Conservation (phyloP, 768 basidiomycete species). For the Lepiota venenata region DNA sequence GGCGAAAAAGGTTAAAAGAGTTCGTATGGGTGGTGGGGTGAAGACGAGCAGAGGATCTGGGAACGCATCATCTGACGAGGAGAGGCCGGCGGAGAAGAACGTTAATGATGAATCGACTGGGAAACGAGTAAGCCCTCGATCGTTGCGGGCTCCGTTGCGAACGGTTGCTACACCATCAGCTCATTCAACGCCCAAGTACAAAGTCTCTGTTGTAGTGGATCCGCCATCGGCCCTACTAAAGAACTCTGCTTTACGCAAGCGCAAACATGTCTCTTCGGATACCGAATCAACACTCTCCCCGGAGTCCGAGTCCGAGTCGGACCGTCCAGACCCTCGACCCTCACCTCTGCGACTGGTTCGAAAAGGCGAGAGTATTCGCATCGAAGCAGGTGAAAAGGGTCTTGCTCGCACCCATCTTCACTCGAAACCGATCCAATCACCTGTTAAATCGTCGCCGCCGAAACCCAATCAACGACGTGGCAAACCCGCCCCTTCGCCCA, state of each 20-base stretch:
- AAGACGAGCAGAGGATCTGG: constrained; percentile 11
- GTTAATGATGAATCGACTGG: neutral
- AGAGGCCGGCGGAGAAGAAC: neutral
- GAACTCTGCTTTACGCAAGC: neutral
- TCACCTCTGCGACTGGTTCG: neutral
- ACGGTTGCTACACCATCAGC: neutral
- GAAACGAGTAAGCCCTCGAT: neutral
- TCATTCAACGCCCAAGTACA: neutral
- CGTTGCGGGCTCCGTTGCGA: neutral
- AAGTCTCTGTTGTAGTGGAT: constrained; percentile 1
- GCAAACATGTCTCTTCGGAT: neutral
- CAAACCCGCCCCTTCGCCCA: neutral
- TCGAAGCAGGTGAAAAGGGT: constrained; percentile 19
- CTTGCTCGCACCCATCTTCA: neutral
- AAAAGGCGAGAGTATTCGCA: constrained; percentile 25
- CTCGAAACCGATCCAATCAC: constrained; percentile 5
- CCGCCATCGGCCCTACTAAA: neutral
- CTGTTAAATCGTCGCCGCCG: neutral
- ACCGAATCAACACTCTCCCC: neutral
- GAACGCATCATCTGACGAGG: constrained; percentile 2
- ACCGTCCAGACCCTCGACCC: neutral
- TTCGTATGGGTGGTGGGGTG: neutral
- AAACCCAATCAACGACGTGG: constrained; percentile 14
- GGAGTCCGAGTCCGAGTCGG: neutral
- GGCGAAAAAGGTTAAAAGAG: neutral